Evolutionary conservation across 2,329 filamentous ascomycete species (phyloP).

Genomic region (Stachybotrys elegans): DNA sequence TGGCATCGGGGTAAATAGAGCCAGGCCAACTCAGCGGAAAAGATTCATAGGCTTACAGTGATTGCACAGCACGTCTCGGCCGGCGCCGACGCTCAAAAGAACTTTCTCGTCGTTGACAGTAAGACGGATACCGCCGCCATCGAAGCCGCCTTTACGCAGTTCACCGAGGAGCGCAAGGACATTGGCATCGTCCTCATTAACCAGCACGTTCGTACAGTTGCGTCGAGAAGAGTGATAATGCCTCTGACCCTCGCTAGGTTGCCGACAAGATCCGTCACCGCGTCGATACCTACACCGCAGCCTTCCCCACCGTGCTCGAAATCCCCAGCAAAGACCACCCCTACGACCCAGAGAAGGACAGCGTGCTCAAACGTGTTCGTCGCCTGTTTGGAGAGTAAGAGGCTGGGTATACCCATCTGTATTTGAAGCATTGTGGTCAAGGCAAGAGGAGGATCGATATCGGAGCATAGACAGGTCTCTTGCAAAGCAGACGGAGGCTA

Average conservation of each 20-base stretch:
- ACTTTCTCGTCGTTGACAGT: conserved; percentile 92
- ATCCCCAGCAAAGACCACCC: conserved; percentile 99
- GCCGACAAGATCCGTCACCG: conserved; percentile 89
- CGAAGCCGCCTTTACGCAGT: conserved; percentile 83
- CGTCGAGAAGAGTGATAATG: no score
- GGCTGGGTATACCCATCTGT: no score
- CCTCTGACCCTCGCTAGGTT: conserved; percentile 58
- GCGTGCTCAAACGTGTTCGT: conserved; percentile 81
- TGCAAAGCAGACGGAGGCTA: no score
- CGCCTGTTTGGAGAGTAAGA: conserved; percentile 62
- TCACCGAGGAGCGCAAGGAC: conserved; percentile 87
- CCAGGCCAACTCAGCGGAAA: background rate
- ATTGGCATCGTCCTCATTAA: conserved; percentile 97
- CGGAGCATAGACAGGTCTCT: no score
- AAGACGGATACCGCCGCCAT: conserved; percentile 90
- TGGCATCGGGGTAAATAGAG: conserved; percentile 72
- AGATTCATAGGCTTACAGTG: conserved; percentile 3
- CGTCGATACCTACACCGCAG: conserved; percentile 87
- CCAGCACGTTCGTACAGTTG: conserved; percentile 90
- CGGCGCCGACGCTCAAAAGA: conserved; percentile 86
- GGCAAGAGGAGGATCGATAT: no score
- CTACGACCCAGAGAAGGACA: conserved; percentile 98
- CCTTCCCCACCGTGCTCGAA: conserved; percentile 93
- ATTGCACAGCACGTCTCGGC: conserved; percentile 74
- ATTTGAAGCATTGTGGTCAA: no score